Conservation (phyloP, 78 protist species). For the Cavenderia fasciculata region DNA sequence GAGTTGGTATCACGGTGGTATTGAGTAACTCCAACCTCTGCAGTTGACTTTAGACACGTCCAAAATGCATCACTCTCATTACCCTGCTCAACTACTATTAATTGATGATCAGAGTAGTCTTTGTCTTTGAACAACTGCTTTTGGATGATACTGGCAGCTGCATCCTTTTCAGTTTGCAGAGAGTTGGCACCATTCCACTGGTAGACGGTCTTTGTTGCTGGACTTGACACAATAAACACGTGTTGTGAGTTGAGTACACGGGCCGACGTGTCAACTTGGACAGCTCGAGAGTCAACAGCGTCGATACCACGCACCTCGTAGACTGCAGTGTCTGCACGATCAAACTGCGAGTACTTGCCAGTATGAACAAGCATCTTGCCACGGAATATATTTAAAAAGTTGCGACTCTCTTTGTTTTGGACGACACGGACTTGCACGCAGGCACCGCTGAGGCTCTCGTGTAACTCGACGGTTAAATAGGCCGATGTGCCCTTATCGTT, state of each 20-base stretch:
- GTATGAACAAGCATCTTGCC: constrained; percentile 47
- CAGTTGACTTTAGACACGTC: neutral
- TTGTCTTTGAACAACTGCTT: too few relatives aligned
- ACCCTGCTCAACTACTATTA: constrained; percentile 14
- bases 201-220: neutral
- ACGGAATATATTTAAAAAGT: constrained; percentile 73
- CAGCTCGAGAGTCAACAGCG: constrained; percentile 41
- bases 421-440: constrained; percentile 68
- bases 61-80: constrained; percentile 28
- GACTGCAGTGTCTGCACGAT: neutral
- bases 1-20: neutral
- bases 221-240: neutral
- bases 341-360: constrained; percentile 29
- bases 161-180: neutral
- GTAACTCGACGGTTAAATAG: constrained; percentile 69
- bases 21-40: neutral
- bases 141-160: neutral
- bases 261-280: constrained; percentile 18
- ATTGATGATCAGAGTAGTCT: neutral
- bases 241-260: constrained; percentile 29
- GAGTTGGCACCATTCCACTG: constrained; percentile 61
- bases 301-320: constrained; percentile 44
- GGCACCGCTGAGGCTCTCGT: constrained; percentile 38
- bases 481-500: constrained; percentile 84
- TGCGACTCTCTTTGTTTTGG: constrained; percentile 62